These are phyloP conservation scores for Benincasa hispida DNA, from an alignment of 306 rosid genomes.

Conservation along the genomic window DNA sequence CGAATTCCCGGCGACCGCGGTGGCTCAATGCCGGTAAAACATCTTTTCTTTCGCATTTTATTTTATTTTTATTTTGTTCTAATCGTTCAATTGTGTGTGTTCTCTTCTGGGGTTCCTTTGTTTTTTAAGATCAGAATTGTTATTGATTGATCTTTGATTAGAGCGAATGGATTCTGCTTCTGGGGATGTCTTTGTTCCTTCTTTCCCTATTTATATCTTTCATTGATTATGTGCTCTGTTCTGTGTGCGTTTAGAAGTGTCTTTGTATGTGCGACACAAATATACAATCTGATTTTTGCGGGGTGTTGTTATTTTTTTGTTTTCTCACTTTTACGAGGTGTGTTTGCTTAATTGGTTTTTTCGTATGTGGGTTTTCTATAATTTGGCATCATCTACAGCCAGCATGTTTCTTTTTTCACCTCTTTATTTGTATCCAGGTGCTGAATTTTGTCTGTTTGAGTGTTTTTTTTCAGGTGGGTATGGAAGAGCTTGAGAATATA, in stretches of 20 bases:
- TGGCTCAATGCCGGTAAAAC: constrained; percentile 66
- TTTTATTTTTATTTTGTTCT: too few species aligned
- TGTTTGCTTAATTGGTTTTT: not conserved
- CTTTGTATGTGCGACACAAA: not conserved
- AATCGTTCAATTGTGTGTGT: not conserved
- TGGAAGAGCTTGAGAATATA: constrained; percentile 57
- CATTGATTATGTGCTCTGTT: not conserved
- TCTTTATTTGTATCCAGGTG: not conserved
- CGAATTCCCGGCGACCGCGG: constrained; percentile 81
- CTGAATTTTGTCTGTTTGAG: not conserved
- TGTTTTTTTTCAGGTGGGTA: constrained; percentile 33
- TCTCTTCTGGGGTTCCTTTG: not conserved
- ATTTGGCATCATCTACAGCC: not conserved
- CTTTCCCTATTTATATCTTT: not conserved
- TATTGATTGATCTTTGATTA: not conserved
- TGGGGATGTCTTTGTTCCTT: not conserved
- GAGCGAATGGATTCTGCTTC: not conserved
- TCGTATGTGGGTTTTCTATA: not conserved
- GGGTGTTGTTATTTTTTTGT: not conserved
- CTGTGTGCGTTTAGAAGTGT: not conserved
- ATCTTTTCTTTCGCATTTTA: not conserved
- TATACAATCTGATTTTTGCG: not conserved
- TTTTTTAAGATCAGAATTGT: not conserved
- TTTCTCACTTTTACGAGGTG: not conserved
- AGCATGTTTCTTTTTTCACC: not conserved